Evolutionary conservation across 2,329 filamentous ascomycete genomes (phyloP).

Genomic region (Hymenoscyphus linearis): DNA sequence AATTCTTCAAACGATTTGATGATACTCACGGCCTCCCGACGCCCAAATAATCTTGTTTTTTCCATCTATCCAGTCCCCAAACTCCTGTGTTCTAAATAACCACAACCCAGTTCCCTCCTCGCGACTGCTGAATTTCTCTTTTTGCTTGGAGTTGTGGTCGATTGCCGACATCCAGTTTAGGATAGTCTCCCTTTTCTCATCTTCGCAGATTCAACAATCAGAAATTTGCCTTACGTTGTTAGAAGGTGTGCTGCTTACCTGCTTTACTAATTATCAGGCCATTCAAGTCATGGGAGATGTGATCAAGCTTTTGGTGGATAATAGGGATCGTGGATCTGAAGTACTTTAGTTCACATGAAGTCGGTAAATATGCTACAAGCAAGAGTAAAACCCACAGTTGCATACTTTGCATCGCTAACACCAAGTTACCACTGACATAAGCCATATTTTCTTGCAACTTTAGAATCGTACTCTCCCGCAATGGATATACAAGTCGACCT

Average conservation of each 20-base stretch:
- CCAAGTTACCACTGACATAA: neutral
- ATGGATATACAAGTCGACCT: neutral
- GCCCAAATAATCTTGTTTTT: neutral
- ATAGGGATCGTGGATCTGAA: neutral
- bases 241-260: neutral
- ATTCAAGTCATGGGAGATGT: neutral
- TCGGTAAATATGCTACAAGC: too few relatives aligned
- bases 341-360: too few relatives aligned
- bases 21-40: neutral
- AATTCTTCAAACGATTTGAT: too few relatives aligned
- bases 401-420: neutral
- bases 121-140: neutral
- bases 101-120: neutral
- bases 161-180: neutral
- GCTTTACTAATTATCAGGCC: neutral
- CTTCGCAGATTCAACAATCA: neutral
- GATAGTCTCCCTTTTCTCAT: neutral
- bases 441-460: neutral
- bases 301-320: neutral
- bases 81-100: neutral
- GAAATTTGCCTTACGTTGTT: too few relatives aligned
- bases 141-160: neutral
- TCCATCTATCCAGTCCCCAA: neutral
- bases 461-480: neutral
- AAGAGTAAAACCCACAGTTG: neutral